Conservation (phyloP, 2,329 filamentous ascomycete species). For the Penicillium sp. region DNA sequence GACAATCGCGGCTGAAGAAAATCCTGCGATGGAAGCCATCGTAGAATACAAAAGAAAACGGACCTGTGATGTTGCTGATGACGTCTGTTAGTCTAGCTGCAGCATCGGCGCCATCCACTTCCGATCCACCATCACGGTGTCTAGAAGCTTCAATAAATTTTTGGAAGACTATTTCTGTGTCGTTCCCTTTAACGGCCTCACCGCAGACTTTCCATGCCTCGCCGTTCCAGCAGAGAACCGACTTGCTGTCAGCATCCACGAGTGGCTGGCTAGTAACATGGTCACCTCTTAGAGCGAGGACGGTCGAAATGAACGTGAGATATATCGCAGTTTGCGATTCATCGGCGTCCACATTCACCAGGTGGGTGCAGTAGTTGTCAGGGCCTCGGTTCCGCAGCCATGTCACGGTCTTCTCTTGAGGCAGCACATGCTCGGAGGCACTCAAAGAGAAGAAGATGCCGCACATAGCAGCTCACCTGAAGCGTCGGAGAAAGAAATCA, state of each 20-base stretch:
- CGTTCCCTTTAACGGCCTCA: constrained; percentile 63
- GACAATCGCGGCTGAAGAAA: constrained; percentile 80
- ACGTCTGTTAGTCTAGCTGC: constrained; percentile 37
- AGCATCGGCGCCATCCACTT: constrained; percentile 7
- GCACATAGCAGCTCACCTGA: constrained; percentile 34
- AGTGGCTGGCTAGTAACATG: constrained; percentile 71
- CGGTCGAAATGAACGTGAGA: constrained; percentile 72
- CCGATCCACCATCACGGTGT: constrained; percentile 14
- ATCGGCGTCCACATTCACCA: constrained; percentile 19
- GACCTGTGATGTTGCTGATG: constrained; percentile 66
- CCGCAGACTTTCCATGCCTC: constrained; percentile 79
- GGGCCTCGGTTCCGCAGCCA: constrained; percentile 42
- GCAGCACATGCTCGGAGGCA: constrained; percentile 24
- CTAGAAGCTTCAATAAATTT: constrained; percentile 49
- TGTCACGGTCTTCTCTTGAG: constrained; percentile 29
- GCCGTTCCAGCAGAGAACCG: constrained; percentile 91
- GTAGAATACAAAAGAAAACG: constrained; percentile 85
- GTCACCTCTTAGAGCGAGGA: constrained; percentile 81
- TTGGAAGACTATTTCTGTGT: constrained; percentile 67
- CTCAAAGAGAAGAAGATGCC: constrained; percentile 53
- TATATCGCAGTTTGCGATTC: constrained; percentile 27
- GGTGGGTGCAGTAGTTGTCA: constrained; percentile 37
- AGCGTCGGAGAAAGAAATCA: not conserved
- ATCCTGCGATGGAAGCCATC: constrained; percentile 60
- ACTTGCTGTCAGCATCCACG: constrained; percentile 52